These are phyloP conservation scores for Hanseniaspora sp. DNA, from an alignment of 1,139 yeast genomes.

Conservation along the genomic window DNA sequence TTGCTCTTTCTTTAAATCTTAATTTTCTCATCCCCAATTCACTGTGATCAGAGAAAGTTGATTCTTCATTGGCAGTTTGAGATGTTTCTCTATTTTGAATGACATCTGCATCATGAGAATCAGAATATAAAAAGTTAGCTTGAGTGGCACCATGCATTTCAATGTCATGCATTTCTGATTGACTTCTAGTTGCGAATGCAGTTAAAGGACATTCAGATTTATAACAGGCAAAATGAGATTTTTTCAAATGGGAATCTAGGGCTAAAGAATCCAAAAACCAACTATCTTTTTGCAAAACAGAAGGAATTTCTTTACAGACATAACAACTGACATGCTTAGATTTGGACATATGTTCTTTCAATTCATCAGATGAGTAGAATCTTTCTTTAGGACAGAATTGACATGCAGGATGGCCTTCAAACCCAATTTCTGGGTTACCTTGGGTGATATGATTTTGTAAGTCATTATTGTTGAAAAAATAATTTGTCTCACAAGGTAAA, in stretches of 20 bases:
- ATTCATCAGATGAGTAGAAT: conserved; percentile 83
- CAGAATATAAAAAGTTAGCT: conserved; percentile 24
- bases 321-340: conserved; percentile 81
- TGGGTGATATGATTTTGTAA: conserved; percentile 57
- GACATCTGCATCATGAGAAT: not conserved
- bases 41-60: conserved; percentile 32
- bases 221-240: conserved; percentile 65
- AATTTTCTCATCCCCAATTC: conserved; percentile 44
- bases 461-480: conserved; percentile 49
- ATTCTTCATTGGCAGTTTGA: conserved; percentile 26
- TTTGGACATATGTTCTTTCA: conserved; percentile 60
- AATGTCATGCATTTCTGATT: conserved; percentile 77
- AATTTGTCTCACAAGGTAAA: conserved; percentile 55
- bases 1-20: conserved; percentile 76
- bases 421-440: conserved; percentile 58
- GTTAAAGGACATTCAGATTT: conserved; percentile 85
- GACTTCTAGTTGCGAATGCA: conserved; percentile 79
- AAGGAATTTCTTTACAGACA: conserved; percentile 67
- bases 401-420: conserved; percentile 84
- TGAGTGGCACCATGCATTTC: conserved; percentile 63
- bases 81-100: conserved; percentile 40
- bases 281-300: conserved; percentile 42
- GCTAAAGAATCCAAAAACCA: conserved; percentile 69
- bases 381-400: conserved; percentile 63
- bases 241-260: conserved; percentile 61